Percentiles rank a stretch among this genome's conserved stretches.
phyloP scores from a whole-genome alignment of 495 filamentous ascomycete species.

The Xylaria bambusicola region DNA sequence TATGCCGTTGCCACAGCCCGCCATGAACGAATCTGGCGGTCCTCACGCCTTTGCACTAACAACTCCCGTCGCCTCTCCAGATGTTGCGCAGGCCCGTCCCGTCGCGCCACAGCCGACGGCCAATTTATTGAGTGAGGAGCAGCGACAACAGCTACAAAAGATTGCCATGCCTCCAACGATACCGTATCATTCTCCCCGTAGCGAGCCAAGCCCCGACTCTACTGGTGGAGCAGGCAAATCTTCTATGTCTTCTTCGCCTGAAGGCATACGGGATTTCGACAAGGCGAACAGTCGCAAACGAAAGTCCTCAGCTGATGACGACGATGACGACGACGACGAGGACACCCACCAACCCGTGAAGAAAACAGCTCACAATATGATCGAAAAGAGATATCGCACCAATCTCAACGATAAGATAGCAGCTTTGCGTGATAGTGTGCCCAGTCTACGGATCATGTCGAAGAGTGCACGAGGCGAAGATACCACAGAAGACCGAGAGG shows the following conservation, averaged over 20 bases:
- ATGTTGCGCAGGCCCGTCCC: conserved; percentile 12
- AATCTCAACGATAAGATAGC: conserved; percentile 98
- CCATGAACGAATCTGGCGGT: conserved; percentile 19
- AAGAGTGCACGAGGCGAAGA: conserved; percentile 68
- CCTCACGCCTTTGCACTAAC: conserved; percentile 16
- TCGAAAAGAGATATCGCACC: conserved; percentile 93
- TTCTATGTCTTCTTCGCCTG: conserved; percentile 49
- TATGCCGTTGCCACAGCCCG: conserved; percentile 14
- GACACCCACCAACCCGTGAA: conserved; percentile 76
- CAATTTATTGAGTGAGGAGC: conserved; percentile 44
- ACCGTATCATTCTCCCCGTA: conserved; percentile 55
- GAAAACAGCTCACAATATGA: conserved; percentile 96
- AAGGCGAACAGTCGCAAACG: conserved; percentile 60
- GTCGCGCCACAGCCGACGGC: conserved; percentile 2
- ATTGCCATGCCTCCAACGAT: conserved; percentile 61
- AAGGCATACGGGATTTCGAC: conserved; percentile 40
- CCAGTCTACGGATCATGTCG: conserved; percentile 75
- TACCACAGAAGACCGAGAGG: conserved; percentile 71
- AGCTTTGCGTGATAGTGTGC: conserved; percentile 84
- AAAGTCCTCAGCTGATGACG: conserved; percentile 60
- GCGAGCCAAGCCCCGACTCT: conserved; percentile 51
- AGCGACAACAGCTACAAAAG: conserved; percentile 53
- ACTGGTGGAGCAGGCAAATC: conserved; percentile 43
- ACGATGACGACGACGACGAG: conserved; percentile 51
- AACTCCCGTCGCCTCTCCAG: conserved; percentile 17